Conservation (phyloP, 306 rosid genomes). For the Boehmeria nivea region DNA sequence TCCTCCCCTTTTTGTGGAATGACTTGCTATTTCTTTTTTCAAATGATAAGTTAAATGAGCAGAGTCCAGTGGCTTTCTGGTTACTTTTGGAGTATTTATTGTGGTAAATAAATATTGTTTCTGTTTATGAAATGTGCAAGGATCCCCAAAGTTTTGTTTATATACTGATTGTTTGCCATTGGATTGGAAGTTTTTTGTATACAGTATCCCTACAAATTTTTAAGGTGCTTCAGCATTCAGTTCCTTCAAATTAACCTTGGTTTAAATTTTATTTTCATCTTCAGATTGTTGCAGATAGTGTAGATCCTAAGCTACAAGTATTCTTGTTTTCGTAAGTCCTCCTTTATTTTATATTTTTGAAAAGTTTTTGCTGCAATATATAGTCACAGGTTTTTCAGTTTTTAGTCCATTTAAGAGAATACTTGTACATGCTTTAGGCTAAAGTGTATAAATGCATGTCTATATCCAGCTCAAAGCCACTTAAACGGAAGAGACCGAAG, state of each 20-base stretch:
- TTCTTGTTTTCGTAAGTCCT: slow-evolving; percentile 50
- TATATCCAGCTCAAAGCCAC: slow-evolving; percentile 55
- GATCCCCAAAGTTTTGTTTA: too few species aligned
- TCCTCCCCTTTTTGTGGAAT: too few species aligned
- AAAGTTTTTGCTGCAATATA: too few species aligned
- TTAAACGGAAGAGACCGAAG: slow-evolving; percentile 33
- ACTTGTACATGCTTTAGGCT: slow-evolving; percentile 21
- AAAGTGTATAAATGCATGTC: slow-evolving; percentile 21
- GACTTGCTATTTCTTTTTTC: too few species aligned
- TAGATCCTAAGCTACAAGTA: slow-evolving; percentile 59
- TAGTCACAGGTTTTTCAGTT: slow-evolving; percentile 4
- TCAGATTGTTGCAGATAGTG: slow-evolving; percentile 47
- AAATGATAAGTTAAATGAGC: too few species aligned
- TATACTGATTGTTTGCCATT: too few species aligned
- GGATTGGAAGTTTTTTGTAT: too few species aligned
- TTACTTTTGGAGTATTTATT: too few species aligned
- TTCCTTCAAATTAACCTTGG: not conserved
- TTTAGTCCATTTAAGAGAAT: slow-evolving; percentile 3
- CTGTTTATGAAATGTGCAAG: too few species aligned
- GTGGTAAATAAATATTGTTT: too few species aligned
- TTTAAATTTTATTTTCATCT: slow-evolving; percentile 13
- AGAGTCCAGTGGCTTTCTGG: too few species aligned
- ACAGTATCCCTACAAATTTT: too few species aligned
- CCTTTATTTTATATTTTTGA: slow-evolving; percentile 6
- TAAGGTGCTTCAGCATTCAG: not conserved